Conservation (phyloP, 441 rosid genomes). For the Arabidopsis hybrid region DNA sequence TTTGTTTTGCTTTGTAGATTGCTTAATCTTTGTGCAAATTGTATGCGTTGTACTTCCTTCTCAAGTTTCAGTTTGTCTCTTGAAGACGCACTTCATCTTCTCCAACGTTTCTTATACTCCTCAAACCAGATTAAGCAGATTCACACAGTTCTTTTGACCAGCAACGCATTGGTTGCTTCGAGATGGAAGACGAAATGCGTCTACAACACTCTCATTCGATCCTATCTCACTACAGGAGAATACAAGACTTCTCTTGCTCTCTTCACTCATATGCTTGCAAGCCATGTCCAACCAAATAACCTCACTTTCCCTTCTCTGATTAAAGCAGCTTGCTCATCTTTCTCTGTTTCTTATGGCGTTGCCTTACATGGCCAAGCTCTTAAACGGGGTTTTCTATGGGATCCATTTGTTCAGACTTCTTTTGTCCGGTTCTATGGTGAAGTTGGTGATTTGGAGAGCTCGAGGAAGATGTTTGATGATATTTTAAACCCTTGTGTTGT, state of each 20-base stretch:
- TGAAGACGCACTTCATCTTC: constrained; percentile 57
- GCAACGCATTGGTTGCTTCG: constrained; percentile 38
- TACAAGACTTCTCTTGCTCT: constrained; percentile 47
- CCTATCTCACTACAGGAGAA: constrained; percentile 58
- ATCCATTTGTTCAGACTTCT: constrained; percentile 65
- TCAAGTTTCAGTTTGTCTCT: constrained; percentile 35
- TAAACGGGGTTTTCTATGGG: constrained; percentile 54
- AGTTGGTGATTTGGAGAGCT: constrained; percentile 45
- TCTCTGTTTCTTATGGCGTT: constrained; percentile 45
- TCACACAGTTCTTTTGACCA: constrained; percentile 56
- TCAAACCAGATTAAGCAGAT: constrained; percentile 59
- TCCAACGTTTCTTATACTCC: constrained; percentile 55
- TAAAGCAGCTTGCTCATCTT: constrained; percentile 51
- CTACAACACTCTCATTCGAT: constrained; percentile 67
- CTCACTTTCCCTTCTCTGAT: constrained; percentile 73
- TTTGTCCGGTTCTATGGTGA: constrained; percentile 53
- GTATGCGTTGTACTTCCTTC: constrained; percentile 32
- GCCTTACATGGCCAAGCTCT: constrained; percentile 63
- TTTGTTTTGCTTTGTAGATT: constrained; percentile 15
- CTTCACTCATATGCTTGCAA: constrained; percentile 63
- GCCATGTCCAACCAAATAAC: constrained; percentile 50
- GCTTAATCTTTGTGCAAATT: constrained; percentile 1
- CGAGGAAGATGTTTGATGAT: constrained; percentile 63
- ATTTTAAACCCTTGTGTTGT: constrained; percentile 54
- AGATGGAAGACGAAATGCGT: constrained; percentile 54